Conservation (phyloP, 192 early-diverging fungal genomes). For the Phlyctochytrium bullatum region DNA sequence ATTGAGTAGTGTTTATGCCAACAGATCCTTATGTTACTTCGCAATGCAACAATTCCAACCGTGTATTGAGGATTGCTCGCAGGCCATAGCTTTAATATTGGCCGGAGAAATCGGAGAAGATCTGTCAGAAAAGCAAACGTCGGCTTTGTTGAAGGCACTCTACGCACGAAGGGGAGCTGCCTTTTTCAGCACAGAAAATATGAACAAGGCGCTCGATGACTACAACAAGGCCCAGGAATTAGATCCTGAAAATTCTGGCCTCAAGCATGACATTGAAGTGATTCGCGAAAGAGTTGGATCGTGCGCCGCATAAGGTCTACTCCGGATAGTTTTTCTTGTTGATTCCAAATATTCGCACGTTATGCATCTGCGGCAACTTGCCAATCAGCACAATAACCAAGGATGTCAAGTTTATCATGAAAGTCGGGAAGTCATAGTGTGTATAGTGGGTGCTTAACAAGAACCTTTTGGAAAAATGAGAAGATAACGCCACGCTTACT, state of each 20-base stretch:
- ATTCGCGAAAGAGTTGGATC: neutral
- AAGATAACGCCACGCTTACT: slow-evolving; percentile 36
- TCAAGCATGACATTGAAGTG: slow-evolving; percentile 25
- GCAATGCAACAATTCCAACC: slow-evolving; percentile 53
- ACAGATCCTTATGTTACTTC: slow-evolving; percentile 65
- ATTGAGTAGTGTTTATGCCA: slow-evolving; percentile 48
- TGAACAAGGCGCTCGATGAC: slow-evolving; percentile 59
- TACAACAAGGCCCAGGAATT: slow-evolving; percentile 55
- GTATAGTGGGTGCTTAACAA: slow-evolving; percentile 94
- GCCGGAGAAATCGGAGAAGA: slow-evolving; percentile 18
- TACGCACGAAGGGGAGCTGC: slow-evolving; percentile 68
- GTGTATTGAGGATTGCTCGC: slow-evolving; percentile 64
- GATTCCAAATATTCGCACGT: slow-evolving; percentile 93
- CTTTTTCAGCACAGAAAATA: slow-evolving; percentile 52
- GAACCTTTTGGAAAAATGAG: slow-evolving; percentile 56
- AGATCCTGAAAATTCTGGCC: slow-evolving; percentile 53
- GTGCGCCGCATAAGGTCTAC: neutral
- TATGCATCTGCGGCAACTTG: slow-evolving; percentile 79
- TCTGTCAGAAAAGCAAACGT: slow-evolving; percentile 18
- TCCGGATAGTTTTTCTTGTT: slow-evolving; percentile 45
- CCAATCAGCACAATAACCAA: slow-evolving; percentile 83
- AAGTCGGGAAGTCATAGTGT: slow-evolving; percentile 88
- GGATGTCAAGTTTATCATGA: slow-evolving; percentile 85
- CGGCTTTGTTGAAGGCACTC: slow-evolving; percentile 43
- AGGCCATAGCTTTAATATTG: slow-evolving; percentile 41